Evolutionary conservation across 495 filamentous ascomycete species (phyloP).

Genomic region (Xeromyces bisporus): DNA sequence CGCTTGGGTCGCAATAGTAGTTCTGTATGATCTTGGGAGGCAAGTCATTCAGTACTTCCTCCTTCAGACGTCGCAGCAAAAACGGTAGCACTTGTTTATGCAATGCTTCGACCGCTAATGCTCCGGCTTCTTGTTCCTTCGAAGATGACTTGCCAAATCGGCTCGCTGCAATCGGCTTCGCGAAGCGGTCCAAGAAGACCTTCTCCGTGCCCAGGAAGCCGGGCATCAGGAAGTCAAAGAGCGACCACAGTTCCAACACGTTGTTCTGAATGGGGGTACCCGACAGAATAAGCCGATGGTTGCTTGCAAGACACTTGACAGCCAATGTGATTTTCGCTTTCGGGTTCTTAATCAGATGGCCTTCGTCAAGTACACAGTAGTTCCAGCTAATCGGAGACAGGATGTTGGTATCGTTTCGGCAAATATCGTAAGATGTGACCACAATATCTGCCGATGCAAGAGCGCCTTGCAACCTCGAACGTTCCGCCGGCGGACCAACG

Average conservation of each 20-base stretch:
- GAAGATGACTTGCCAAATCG: conserved; percentile 93
- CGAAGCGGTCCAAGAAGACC: conserved; percentile 92
- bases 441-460: conserved; percentile 73
- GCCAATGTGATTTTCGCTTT: conserved; percentile 83
- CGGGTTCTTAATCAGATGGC: conserved; percentile 96
- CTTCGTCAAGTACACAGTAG: conserved; percentile 92
- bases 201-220: conserved; percentile 97
- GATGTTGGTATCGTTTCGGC: conserved; percentile 76
- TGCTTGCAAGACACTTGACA: conserved; percentile 73
- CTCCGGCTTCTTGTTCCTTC: conserved; percentile 94
- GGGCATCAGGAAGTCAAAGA: conserved; percentile 98
- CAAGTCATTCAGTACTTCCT: conserved; percentile 90
- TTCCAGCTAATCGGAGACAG: conserved; percentile 84
- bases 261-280: conserved; percentile 98
- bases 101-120: conserved; percentile 85
- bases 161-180: conserved; percentile 89
- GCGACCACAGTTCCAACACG: conserved; percentile 92
- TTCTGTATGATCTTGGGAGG: conserved; percentile 98
- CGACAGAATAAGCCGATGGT: conserved; percentile 89
- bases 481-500: conserved; percentile 71
- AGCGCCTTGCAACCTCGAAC: conserved; percentile 44
- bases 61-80: conserved; percentile 88
- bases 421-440: conserved; percentile 95
- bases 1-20: conserved; percentile 97
- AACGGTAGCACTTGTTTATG: conserved; percentile 98